Conservation (phyloP, 1,139 yeast genomes). For the Eremothecium cymbalariae region DNA sequence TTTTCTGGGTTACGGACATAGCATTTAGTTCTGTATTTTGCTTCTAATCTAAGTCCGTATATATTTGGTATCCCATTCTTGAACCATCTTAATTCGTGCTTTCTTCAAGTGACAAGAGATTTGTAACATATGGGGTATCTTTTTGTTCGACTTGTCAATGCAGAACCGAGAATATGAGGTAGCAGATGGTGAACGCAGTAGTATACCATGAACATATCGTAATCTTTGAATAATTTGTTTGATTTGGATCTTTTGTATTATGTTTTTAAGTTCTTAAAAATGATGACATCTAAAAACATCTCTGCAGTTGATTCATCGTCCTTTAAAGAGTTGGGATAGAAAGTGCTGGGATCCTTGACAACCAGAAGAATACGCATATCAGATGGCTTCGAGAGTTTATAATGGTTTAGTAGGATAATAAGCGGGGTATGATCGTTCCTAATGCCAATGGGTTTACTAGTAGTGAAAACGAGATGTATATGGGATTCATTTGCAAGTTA, state of each 20-base stretch:
- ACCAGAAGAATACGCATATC: constrained; percentile 48
- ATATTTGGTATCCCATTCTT: constrained; percentile 45
- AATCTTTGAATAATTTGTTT: constrained; percentile 46
- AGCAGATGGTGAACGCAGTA: constrained; percentile 52
- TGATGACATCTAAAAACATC: constrained; percentile 46
- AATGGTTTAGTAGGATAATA: constrained; percentile 50
- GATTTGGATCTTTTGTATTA: constrained; percentile 40
- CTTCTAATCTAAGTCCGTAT: constrained; percentile 55
- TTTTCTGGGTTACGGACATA: constrained; percentile 53
- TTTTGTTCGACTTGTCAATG: constrained; percentile 49
- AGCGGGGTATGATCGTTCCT: constrained; percentile 55
- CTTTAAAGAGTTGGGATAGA: constrained; percentile 38
- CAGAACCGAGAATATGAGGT: constrained; percentile 48
- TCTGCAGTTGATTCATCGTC: constrained; percentile 52
- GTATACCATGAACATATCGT: constrained; percentile 60
- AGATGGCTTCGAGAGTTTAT: constrained; percentile 39
- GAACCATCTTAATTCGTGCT: constrained; percentile 21
- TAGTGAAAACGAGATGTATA: constrained; percentile 48
- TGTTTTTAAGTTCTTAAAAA: constrained; percentile 48
- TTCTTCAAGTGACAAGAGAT: constrained; percentile 48
- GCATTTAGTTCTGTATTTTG: constrained; percentile 49
- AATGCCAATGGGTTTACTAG: constrained; percentile 41
- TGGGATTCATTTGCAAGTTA: constrained; percentile 22
- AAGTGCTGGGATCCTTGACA: constrained; percentile 59
- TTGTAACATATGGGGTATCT: constrained; percentile 57